Percentiles rank a stretch among this genome's conserved stretches.
These are phyloP conservation scores for Chlorencoelia australis DNA, from an alignment of 2,329 filamentous ascomycete genomes.

Conservation along the genomic window DNA sequence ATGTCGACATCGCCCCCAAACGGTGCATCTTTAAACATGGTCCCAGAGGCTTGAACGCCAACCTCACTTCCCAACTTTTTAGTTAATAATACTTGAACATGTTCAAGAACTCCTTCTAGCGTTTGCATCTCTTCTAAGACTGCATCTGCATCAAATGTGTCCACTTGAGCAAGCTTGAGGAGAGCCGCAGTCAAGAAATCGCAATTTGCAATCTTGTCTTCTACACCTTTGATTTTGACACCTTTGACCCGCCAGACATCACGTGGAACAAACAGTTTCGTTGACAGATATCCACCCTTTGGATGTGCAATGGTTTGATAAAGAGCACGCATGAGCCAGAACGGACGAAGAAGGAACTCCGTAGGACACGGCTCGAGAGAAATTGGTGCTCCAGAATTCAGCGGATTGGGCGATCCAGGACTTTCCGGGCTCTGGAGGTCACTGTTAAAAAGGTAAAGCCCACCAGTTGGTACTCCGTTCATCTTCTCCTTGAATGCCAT, in stretches of 20 bases:
- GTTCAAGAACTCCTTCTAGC: slow-evolving; percentile 76
- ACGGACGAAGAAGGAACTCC: slow-evolving; percentile 81
- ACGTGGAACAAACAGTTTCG: slow-evolving; percentile 80
- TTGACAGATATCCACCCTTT: slow-evolving; percentile 83
- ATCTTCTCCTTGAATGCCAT: slow-evolving; percentile 50
- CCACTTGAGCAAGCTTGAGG: slow-evolving; percentile 70
- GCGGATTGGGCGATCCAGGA: slow-evolving; percentile 55
- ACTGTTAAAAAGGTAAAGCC: slow-evolving; percentile 74
- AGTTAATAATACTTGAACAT: slow-evolving; percentile 63
- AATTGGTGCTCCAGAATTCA: slow-evolving; percentile 56
- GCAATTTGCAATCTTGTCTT: slow-evolving; percentile 89
- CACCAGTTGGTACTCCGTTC: slow-evolving; percentile 50
- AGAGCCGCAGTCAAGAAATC: slow-evolving; percentile 85
- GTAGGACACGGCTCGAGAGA: slow-evolving; percentile 86
- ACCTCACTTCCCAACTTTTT: slow-evolving; percentile 93
- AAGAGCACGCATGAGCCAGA: slow-evolving; percentile 93
- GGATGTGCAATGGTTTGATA: slow-evolving; percentile 90
- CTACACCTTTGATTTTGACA: slow-evolving; percentile 81
- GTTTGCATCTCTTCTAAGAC: slow-evolving; percentile 90
- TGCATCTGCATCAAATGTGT: slow-evolving; percentile 83
- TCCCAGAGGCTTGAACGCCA: slow-evolving; percentile 63
- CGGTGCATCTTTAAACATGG: slow-evolving; percentile 64
- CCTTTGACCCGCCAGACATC: slow-evolving; percentile 92
- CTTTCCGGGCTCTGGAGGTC: slow-evolving; percentile 61
- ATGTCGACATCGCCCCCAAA: slow-evolving; percentile 34